Percentiles rank a stretch among this genome's conserved stretches.
Conservation (phyloP, 2,329 filamentous ascomycete species). For the Phyllosticta citribraziliensis region DNA sequence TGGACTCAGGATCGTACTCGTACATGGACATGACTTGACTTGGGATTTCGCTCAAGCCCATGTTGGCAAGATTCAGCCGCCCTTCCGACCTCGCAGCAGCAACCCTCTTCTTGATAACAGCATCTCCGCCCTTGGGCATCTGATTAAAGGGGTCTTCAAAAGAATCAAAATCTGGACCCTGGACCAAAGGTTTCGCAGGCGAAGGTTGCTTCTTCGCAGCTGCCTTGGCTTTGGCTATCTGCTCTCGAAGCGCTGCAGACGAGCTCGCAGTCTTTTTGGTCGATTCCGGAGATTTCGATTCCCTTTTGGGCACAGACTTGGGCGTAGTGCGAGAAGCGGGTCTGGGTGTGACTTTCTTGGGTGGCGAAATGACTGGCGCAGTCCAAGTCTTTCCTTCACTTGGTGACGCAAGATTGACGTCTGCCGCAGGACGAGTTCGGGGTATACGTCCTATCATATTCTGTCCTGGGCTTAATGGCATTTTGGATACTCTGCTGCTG, state of each 20-base stretch:
- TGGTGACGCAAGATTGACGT: constrained; percentile 14
- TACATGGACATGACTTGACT: constrained; percentile 85
- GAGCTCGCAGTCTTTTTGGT: constrained; percentile 50
- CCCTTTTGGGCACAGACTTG: neutral
- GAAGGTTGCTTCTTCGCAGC: constrained; percentile 23
- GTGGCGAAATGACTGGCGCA: neutral
- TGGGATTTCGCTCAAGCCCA: constrained; percentile 72
- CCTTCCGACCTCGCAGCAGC: constrained; percentile 66
- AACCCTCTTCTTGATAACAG: constrained; percentile 63
- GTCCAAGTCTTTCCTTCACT: neutral
- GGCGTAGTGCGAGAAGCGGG: neutral
- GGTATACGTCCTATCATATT: constrained; percentile 22
- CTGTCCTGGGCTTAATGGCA: constrained; percentile 25
- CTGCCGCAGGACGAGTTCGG: constrained; percentile 23
- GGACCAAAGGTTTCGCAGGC: constrained; percentile 13
- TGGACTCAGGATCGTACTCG: constrained; percentile 58
- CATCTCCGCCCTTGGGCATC: constrained; percentile 49
- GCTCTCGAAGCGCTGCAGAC: constrained; percentile 72
- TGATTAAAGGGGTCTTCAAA: constrained; percentile 63
- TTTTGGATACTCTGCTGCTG: constrained; percentile 15
- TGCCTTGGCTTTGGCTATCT: constrained; percentile 87
- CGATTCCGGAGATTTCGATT: constrained; percentile 14
- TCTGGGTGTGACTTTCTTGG: neutral
- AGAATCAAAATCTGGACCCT: constrained; percentile 44
- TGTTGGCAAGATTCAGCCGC: constrained; percentile 76